Conservation (phyloP, 805 yeast genomes). For the Candida ficus region DNA sequence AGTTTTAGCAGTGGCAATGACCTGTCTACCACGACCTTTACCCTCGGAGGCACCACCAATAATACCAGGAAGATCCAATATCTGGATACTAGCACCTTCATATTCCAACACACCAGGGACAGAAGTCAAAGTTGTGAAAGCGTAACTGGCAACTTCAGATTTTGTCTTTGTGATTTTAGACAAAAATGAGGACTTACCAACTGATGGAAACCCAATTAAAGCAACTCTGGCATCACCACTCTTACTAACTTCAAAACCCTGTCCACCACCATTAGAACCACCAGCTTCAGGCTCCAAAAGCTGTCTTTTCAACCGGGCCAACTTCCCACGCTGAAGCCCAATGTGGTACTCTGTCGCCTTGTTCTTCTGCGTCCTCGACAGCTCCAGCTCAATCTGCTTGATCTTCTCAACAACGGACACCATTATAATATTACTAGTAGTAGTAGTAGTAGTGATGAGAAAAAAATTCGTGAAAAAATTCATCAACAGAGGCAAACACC, state of each 20-base stretch:
- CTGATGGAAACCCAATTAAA: conserved; percentile 95
- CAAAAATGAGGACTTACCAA: conserved; percentile 89
- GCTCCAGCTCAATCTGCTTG: conserved; percentile 77
- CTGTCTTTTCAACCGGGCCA: conserved; percentile 89
- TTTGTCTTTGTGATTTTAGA: conserved; percentile 89
- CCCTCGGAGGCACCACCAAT: conserved; percentile 96
- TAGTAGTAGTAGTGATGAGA: too few relatives aligned
- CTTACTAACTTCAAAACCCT: conserved; percentile 90
- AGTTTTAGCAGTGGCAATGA: conserved; percentile 92
- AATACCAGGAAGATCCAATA: conserved; percentile 97
- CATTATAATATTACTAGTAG: conserved; percentile 5
- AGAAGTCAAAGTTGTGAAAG: conserved; percentile 92
- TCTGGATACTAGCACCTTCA: conserved; percentile 95
- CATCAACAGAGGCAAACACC: too few relatives aligned
- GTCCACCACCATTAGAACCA: conserved; percentile 59
- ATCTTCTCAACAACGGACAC: conserved; percentile 53
- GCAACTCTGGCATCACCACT: conserved; percentile 97
- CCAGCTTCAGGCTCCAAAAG: conserved; percentile 82
- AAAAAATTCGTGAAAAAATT: neutral
- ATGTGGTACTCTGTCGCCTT: conserved; percentile 97
- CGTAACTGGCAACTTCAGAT: conserved; percentile 91
- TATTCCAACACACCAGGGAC: conserved; percentile 95
- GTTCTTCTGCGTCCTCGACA: conserved; percentile 92
- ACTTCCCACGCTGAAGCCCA: conserved; percentile 89
- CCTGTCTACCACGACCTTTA: conserved; percentile 96